Percentiles rank a stretch among this genome's conserved stretches.
These are phyloP conservation scores for Lycium ferocissimum DNA, from an alignment of 257 asterid genomes.

Conservation along the genomic window DNA sequence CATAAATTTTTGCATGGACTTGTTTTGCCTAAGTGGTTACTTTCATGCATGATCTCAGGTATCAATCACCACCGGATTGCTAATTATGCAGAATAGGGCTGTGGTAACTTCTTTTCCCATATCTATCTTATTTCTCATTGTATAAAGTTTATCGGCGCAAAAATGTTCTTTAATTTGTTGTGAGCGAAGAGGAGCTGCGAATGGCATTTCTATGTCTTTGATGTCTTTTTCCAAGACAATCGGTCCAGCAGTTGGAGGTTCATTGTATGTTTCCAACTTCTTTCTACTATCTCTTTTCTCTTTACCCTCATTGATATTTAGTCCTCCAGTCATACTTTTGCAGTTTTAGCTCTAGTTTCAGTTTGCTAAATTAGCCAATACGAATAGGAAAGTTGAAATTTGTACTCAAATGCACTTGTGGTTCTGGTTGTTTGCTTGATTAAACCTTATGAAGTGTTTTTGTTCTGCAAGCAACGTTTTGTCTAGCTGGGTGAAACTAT, in stretches of 20 bases:
- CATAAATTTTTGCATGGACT: too few relatives aligned
- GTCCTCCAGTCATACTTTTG: too few relatives aligned
- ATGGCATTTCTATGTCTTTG: slow-evolving; percentile 75
- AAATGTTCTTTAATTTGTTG: background rate
- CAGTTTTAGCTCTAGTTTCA: too few relatives aligned
- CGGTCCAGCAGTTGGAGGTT: slow-evolving; percentile 87
- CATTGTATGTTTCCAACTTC: slow-evolving; percentile 54
- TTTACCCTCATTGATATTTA: too few relatives aligned
- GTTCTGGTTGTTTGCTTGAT: too few relatives aligned
- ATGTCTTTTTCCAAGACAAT: slow-evolving; percentile 75
- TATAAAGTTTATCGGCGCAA: background rate
- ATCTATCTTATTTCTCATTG: background rate
- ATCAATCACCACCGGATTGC: slow-evolving; percentile 74
- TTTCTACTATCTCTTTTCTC: background rate
- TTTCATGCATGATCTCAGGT: slow-evolving; percentile 52
- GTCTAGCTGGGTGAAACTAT: too few relatives aligned
- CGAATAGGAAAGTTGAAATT: too few relatives aligned
- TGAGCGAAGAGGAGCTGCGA: slow-evolving; percentile 92
- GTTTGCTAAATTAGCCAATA: too few relatives aligned
- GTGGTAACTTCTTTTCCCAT: slow-evolving; percentile 57
- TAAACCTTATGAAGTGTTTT: too few relatives aligned
- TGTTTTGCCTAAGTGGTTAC: background rate
- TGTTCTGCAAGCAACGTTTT: too few relatives aligned
- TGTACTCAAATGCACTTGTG: too few relatives aligned
- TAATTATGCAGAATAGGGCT: slow-evolving; percentile 78